phyloP scores from a whole-genome alignment of 441 rosid species.

The Erodium texanum region DNA sequence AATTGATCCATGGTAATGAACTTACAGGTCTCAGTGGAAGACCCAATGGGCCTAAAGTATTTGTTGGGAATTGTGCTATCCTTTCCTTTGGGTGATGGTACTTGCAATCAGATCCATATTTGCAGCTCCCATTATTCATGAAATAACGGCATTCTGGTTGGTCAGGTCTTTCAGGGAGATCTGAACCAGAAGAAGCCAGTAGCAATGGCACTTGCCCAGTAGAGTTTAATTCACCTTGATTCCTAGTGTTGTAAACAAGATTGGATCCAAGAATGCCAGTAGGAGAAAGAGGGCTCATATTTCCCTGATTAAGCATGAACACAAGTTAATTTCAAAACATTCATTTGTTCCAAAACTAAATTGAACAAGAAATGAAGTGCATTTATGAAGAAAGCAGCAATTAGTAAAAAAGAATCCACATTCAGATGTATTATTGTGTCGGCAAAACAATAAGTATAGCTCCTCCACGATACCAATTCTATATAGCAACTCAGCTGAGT shows the following conservation, averaged over 20 bases:
- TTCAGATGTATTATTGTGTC: not conserved
- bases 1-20: conserved; percentile 7
- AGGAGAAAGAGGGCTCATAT: conserved; percentile 32
- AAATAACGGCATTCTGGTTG: conserved; percentile 65
- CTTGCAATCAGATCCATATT: conserved; percentile 71
- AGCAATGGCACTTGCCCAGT: conserved; percentile 29
- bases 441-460: not conserved
- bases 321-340: not conserved
- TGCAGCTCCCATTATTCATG: conserved; percentile 69
- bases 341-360: not conserved
- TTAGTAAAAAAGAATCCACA: not conserved
- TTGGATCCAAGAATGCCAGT: conserved; percentile 30
- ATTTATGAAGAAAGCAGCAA: not conserved
- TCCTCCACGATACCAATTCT: not conserved
- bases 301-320: conserved; percentile 29
- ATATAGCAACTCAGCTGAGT: not conserved
- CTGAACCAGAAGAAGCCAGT: conserved; percentile 20
- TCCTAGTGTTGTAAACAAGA: conserved; percentile 26
- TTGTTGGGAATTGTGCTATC: conserved; percentile 29
- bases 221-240: conserved; percentile 30
- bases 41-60: conserved; percentile 30
- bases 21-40: conserved; percentile 75
- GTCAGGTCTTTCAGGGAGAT: conserved; percentile 53
- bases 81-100: conserved; percentile 55
- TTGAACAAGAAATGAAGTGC: too few species aligned